These are phyloP conservation scores for Fraxinus pennsylvanica DNA, from an alignment of 257 asterid species.

Conservation along the genomic window DNA sequence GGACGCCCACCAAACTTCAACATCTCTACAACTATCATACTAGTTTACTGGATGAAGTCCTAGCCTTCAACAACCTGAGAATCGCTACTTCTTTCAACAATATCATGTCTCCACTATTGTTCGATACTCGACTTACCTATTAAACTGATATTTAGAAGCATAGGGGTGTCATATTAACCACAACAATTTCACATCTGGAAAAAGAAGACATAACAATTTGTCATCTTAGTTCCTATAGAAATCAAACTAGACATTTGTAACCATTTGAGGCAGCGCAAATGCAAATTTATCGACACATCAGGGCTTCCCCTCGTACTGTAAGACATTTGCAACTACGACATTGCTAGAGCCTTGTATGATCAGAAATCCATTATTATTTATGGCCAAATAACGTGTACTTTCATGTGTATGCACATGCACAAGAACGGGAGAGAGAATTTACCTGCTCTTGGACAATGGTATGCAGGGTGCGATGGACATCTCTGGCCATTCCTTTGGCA, in stretches of 20 bases:
- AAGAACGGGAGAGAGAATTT: conserved; percentile 1
- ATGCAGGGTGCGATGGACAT: conserved; percentile 74
- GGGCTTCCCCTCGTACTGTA: background rate
- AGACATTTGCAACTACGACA: background rate
- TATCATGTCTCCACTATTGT: background rate
- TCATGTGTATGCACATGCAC: background rate
- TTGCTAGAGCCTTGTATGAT: background rate
- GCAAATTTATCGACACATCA: background rate
- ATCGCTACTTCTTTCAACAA: background rate
- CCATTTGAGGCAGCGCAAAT: background rate
- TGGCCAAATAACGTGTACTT: background rate
- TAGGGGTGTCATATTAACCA: background rate
- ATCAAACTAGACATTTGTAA: background rate
- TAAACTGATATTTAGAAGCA: background rate
- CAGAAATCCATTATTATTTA: background rate
- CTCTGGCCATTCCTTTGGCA: conserved; percentile 87
- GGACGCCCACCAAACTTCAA: background rate
- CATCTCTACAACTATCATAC: background rate
- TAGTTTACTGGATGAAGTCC: background rate
- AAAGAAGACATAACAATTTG: background rate
- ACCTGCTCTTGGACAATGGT: conserved; percentile 71
- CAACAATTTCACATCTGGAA: background rate
- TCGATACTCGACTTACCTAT: background rate
- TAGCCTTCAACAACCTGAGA: background rate
- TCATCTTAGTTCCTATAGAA: background rate